Percentiles rank a stretch among this genome's conserved stretches.
These are phyloP conservation scores for Rhododendron ovatum DNA, from an alignment of 148 eudicot genomes.

Conservation along the genomic window DNA sequence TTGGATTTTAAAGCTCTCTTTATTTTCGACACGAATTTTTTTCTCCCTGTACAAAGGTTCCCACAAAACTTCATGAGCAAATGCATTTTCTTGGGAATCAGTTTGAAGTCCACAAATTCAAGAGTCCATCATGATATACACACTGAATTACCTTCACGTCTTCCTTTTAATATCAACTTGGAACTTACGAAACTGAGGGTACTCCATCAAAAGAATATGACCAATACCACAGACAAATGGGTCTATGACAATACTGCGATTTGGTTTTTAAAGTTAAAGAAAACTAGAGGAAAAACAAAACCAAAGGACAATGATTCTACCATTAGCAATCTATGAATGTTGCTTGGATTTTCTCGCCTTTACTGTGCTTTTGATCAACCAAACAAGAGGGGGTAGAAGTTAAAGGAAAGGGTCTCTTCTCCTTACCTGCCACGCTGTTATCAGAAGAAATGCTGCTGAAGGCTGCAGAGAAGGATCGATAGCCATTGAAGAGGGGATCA, in stretches of 20 bases:
- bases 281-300: background rate
- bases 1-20: background rate
- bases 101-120: background rate
- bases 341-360: background rate
- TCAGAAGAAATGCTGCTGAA: slow-evolving; percentile 16
- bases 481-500: background rate
- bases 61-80: background rate
- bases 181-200: background rate
- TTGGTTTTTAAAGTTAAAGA: background rate
- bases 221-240: background rate
- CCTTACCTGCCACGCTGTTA: slow-evolving; percentile 16
- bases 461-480: slow-evolving; percentile 10
- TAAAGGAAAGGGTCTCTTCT: background rate
- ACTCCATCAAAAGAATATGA: background rate
- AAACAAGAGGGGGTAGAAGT: background rate
- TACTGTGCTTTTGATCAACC: background rate
- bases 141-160: background rate
- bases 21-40: background rate
- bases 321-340: background rate
- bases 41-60: background rate
- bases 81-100: background rate
- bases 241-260: background rate
- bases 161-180: background rate
- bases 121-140: background rate
- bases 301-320: background rate